These are phyloP conservation scores for Corymbia calophylla DNA, from an alignment of 441 rosid genomes.

Conservation along the genomic window DNA sequence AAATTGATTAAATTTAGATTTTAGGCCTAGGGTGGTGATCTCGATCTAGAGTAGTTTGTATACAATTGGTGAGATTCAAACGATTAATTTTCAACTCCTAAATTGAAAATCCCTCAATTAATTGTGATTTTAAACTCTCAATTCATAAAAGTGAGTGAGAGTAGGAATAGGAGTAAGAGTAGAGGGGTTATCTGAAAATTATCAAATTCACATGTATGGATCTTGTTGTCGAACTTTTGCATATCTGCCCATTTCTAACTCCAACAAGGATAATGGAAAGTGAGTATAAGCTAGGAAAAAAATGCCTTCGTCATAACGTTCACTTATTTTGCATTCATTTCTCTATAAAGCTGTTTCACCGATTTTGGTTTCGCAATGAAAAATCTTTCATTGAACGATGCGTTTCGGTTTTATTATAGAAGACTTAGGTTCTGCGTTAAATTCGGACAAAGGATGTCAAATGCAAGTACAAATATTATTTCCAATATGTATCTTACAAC, in stretches of 20 bases:
- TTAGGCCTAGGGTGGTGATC: too few relatives aligned
- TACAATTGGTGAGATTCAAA: neutral
- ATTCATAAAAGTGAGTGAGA: neutral
- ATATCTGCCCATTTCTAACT: constrained; percentile 89
- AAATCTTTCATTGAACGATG: too few relatives aligned
- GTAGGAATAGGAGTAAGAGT: neutral
- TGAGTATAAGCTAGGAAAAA: constrained; percentile 39
- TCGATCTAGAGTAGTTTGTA: neutral
- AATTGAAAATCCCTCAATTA: neutral
- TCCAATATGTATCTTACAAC: too few relatives aligned
- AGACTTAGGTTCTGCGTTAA: too few relatives aligned
- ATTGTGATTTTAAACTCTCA: neutral
- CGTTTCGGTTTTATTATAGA: too few relatives aligned
- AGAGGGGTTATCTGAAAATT: constrained; percentile 57
- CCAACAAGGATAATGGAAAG: constrained; percentile 75
- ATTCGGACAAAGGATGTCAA: too few relatives aligned
- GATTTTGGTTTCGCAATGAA: too few relatives aligned
- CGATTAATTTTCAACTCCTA: neutral
- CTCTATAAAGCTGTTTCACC: too few relatives aligned
- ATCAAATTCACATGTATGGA: constrained; percentile 65
- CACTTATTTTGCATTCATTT: neutral
- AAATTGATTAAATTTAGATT: neutral
- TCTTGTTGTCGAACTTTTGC: constrained; percentile 73
- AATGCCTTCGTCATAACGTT: neutral
- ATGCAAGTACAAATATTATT: too few relatives aligned